Conservation (phyloP, 2,329 filamentous ascomycete species). For the Chaetomium strumarium region DNA sequence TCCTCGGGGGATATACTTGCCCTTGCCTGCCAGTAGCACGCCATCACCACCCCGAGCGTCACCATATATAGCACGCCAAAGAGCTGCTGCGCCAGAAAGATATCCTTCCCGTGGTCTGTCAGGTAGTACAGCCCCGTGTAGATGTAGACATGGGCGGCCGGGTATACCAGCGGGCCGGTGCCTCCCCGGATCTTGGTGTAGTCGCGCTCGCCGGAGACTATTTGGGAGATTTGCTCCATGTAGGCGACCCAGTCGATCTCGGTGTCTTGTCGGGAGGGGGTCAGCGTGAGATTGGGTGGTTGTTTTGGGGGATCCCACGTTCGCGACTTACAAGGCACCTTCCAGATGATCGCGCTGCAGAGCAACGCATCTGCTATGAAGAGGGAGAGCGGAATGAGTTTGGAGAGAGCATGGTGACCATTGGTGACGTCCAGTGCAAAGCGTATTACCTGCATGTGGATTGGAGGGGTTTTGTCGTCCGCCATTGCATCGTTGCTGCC, state of each 20-base stretch:
- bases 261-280: constrained; percentile 54
- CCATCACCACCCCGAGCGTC: constrained; percentile 70
- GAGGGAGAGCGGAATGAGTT: constrained; percentile 52
- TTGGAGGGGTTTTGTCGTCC: constrained; percentile 17
- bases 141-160: constrained; percentile 86
- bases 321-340: constrained; percentile 66
- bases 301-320: not conserved
- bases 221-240: constrained; percentile 86
- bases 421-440: constrained; percentile 40
- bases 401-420: constrained; percentile 45
- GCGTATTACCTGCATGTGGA: constrained; percentile 26
- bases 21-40: constrained; percentile 71
- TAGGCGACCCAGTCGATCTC: constrained; percentile 98
- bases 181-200: constrained; percentile 80
- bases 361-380: constrained; percentile 65
- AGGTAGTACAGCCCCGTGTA: constrained; percentile 75
- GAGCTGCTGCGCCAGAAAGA: constrained; percentile 73
- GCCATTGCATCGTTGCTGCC: constrained; percentile 16
- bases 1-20: constrained; percentile 36
- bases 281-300: not conserved
- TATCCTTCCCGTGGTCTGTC: constrained; percentile 70
- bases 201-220: constrained; percentile 76
- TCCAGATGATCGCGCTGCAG: constrained; percentile 70
- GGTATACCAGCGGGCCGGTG: constrained; percentile 92
- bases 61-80: constrained; percentile 76